Percentiles rank a stretch among this genome's conserved stretches.
These are phyloP conservation scores for Sclerotinia borealis DNA, from an alignment of 2,329 filamentous ascomycete species.

Conservation along the genomic window DNA sequence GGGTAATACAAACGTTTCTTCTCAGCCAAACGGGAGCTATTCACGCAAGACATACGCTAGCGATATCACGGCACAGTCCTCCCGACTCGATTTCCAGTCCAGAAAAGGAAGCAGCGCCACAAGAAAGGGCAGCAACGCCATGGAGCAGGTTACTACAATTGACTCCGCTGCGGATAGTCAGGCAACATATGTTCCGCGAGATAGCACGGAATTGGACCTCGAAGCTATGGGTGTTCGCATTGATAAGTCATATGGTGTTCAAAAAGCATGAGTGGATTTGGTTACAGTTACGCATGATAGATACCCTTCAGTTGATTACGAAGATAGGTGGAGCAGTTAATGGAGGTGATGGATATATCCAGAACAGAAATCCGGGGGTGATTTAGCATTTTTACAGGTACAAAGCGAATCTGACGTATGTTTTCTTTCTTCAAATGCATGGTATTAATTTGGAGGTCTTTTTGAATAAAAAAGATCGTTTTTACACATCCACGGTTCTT, in stretches of 20 bases:
- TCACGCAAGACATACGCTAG: slow-evolving; percentile 14
- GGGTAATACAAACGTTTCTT: neutral
- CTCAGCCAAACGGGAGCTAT: neutral
- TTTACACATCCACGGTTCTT: neutral
- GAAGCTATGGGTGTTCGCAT: slow-evolving; percentile 27
- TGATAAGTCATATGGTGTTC: slow-evolving; percentile 23
- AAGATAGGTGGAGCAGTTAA: neutral
- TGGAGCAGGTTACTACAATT: slow-evolving; percentile 13
- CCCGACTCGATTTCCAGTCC: slow-evolving; percentile 4
- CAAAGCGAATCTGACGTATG: neutral
- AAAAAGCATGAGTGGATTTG: slow-evolving; percentile 8
- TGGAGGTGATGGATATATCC: neutral
- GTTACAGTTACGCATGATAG: neutral
- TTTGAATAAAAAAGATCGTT: neutral
- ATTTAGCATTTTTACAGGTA: neutral
- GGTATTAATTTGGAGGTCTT: neutral
- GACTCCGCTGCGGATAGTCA: slow-evolving; percentile 13
- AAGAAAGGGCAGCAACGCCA: slow-evolving; percentile 16
- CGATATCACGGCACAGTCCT: slow-evolving; percentile 11
- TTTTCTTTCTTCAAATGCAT: neutral
- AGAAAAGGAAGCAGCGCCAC: slow-evolving; percentile 17
- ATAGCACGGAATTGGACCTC: slow-evolving; percentile 28
- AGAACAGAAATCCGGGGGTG: neutral
- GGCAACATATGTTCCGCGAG: slow-evolving; percentile 12
- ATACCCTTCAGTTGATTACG: neutral